Percentiles rank a stretch among this genome's conserved stretches.
These are phyloP conservation scores for Metrosideros polymorpha DNA, from an alignment of 441 rosid genomes.

Conservation along the genomic window DNA sequence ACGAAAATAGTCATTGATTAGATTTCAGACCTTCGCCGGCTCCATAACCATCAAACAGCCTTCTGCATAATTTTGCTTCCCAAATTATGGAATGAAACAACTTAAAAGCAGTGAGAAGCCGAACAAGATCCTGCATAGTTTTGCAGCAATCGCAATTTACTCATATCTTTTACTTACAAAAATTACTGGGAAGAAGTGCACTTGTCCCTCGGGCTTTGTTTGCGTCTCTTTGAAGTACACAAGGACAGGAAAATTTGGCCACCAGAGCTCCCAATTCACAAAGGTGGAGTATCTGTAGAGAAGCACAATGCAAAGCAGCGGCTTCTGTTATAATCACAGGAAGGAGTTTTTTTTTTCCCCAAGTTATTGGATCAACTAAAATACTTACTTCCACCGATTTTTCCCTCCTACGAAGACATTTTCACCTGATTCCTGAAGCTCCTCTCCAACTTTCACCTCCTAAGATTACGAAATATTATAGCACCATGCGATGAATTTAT, in stretches of 20 bases:
- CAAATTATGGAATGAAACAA: too few relatives aligned
- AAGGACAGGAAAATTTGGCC: slow-evolving; percentile 69
- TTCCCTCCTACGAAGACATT: slow-evolving; percentile 71
- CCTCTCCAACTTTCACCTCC: slow-evolving; percentile 66
- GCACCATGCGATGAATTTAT: neutral
- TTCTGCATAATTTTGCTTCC: too few relatives aligned
- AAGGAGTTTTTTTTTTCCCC: neutral
- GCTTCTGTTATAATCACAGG: neutral
- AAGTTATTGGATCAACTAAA: neutral
- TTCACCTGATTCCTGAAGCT: slow-evolving; percentile 64
- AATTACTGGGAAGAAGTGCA: slow-evolving; percentile 76
- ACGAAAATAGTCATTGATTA: neutral
- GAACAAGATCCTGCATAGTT: neutral
- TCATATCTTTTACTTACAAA: slow-evolving; percentile 38
- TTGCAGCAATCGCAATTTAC: neutral
- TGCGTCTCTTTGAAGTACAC: slow-evolving; percentile 75
- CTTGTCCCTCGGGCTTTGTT: slow-evolving; percentile 79
- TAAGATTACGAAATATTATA: slow-evolving; percentile 12
- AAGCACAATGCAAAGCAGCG: neutral
- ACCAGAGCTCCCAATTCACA: slow-evolving; percentile 84
- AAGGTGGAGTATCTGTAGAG: slow-evolving; percentile 49
- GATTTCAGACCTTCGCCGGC: neutral
- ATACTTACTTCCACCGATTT: slow-evolving; percentile 71
- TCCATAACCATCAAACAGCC: neutral
- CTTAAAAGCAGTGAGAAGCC: neutral